phyloP scores from a whole-genome alignment of 2,329 filamentous ascomycete species.

The Bipolaris victoriae region DNA sequence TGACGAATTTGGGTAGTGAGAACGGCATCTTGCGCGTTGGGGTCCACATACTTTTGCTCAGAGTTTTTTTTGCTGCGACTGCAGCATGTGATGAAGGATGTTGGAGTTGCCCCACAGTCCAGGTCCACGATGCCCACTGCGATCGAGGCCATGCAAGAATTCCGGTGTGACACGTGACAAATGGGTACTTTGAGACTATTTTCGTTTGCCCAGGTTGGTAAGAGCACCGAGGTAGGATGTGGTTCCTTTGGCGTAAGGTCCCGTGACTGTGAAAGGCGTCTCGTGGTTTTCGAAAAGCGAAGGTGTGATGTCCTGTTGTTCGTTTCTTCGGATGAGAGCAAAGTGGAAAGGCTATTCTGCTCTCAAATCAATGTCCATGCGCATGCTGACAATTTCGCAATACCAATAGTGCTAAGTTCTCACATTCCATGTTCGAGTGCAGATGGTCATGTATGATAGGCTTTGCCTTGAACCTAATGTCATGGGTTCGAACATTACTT shows the following conservation, averaged over 20 bases:
- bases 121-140: conserved; percentile 60
- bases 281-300: background rate
- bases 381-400: background rate
- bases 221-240: conserved; percentile 55
- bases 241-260: background rate
- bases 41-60: conserved; percentile 61
- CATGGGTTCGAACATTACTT: no score
- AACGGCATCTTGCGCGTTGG: conserved; percentile 64
- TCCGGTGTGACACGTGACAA: conserved; percentile 61
- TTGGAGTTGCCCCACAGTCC: conserved; percentile 55
- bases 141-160: conserved; percentile 68
- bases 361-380: background rate
- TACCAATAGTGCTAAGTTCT: no score
- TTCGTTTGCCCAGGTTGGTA: conserved; percentile 60
- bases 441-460: no score
- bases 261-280: background rate
- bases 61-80: conserved; percentile 56
- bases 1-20: conserved; percentile 58
- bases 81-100: conserved; percentile 59
- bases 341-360: background rate
- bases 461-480: no score
- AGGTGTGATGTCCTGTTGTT: background rate
- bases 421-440: no score
- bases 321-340: background rate
- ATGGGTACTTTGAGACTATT: conserved; percentile 62